Evolutionary conservation across 441 rosid genomes (phyloP).

Genomic region (Isatis lusitanica): DNA sequence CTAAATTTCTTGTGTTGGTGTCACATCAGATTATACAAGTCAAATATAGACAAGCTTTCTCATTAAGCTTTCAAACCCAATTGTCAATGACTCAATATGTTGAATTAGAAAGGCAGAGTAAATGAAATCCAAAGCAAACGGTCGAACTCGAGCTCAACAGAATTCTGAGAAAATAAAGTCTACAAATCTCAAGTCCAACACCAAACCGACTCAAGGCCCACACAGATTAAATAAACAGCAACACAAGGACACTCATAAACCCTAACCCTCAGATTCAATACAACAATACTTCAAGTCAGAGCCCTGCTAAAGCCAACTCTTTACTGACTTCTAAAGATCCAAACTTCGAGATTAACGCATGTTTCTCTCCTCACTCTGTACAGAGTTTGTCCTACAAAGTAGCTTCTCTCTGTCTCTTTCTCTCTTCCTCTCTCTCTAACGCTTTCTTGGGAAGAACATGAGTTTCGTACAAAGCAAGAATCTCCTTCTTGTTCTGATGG

Average conservation of each 20-base stretch:
- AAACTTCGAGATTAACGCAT: slow-evolving; percentile 18
- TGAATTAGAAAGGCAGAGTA: background rate
- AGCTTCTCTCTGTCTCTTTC: slow-evolving; percentile 20
- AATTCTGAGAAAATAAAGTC: background rate
- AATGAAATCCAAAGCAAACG: background rate
- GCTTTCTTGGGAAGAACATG: slow-evolving; percentile 60
- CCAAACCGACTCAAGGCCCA: slow-evolving; percentile 21
- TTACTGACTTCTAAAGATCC: slow-evolving; percentile 30
- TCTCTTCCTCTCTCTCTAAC: slow-evolving; percentile 25
- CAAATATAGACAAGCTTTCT: background rate
- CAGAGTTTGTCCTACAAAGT: slow-evolving; percentile 30
- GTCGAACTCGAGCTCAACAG: slow-evolving; percentile 9
- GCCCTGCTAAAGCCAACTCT: slow-evolving; percentile 22
- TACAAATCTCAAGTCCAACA: slow-evolving; percentile 7
- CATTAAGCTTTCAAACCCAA: background rate
- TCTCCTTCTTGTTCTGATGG: slow-evolving; percentile 85
- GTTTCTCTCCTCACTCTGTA: slow-evolving; percentile 20
- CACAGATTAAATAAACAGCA: slow-evolving; percentile 9
- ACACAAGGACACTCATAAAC: slow-evolving; percentile 20
- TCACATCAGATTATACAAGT: slow-evolving; percentile 5
- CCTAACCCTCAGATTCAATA: slow-evolving; percentile 21
- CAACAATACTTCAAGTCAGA: slow-evolving; percentile 16
- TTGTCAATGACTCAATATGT: slow-evolving; percentile 9
- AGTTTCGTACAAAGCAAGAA: slow-evolving; percentile 79
- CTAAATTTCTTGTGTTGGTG: background rate